Evolutionary conservation across 1,284 basidiomycete genomes (phyloP), one percentile per base, ranked within the genome.

Genomic region (Apiotrichum mycotoxinovorans): DNA sequence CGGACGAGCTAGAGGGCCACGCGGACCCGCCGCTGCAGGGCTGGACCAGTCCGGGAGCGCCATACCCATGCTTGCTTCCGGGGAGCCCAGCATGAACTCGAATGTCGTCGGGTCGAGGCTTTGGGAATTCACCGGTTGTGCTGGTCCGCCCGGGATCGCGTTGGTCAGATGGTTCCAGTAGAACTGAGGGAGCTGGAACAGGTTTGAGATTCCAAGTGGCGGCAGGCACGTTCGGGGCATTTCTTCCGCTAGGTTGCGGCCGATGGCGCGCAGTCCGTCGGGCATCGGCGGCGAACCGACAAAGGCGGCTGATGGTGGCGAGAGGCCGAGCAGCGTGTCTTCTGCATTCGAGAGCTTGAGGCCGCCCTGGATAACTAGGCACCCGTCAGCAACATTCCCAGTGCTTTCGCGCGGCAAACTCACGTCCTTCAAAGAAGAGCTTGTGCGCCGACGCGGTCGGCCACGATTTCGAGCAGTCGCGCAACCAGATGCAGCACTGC

Each of bases 401-500:
- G 26, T 8, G 56, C 15, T 5, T 44, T 15, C 18, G 9, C 4
- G 23, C 44, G 25, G 15, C 17, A 7, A n/a, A 48, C 46, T 48
- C 46, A 48, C 46, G 52, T 17, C 69, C 72, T 48, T 76, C 74
- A 38, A 76, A 72, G 62, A 74, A 76, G 18, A 73, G 51, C 49
- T 70, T 68, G 58, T 74, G 72, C 0, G 71, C 63, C 0, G 68
- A 71, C 7, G 74, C 72, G 1, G 71, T 66, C 0, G 74, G 66
- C 74, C 74, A 76, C 2, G 66, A 65, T 10, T 56, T 56, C 5
- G 66, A 68, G 33, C 72, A 67, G 25, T 71, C 67, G 30, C 68
- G 59, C 18, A 76, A 54, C 74, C 74, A 76, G 23, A 65, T 58
- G 51, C 74, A 76, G 57, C 74, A 76, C 51, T 71, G 67, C 1